Evolutionary conservation across 1,284 basidiomycete species (phyloP).

Genomic region (Tilletia caries): DNA sequence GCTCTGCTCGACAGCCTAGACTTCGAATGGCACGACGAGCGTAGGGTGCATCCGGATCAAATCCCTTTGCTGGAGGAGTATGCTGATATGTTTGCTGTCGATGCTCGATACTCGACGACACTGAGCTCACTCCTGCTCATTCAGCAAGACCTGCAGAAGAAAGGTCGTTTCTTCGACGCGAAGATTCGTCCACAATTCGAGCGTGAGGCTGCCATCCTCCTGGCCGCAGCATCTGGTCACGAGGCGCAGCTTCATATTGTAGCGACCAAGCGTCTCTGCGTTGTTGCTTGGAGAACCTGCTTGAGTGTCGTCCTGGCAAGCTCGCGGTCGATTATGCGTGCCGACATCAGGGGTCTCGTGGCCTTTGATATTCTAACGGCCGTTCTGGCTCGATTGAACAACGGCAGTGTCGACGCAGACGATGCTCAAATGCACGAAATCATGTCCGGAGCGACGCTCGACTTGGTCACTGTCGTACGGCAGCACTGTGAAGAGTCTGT

Average conservation of each 20-base stretch:
- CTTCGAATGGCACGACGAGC: conserved; percentile 79
- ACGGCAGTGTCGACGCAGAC: not conserved
- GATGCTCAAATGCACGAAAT: not conserved
- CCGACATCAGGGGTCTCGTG: conserved; percentile 75
- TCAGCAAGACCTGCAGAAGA: conserved; percentile 12
- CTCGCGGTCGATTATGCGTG: conserved; percentile 58
- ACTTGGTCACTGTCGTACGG: not conserved
- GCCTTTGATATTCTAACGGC: conserved; percentile 81
- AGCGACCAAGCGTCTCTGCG: not conserved
- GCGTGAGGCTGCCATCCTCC: not conserved
- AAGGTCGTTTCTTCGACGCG: conserved; percentile 6
- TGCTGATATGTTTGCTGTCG: not conserved
- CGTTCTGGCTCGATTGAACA: conserved; percentile 54
- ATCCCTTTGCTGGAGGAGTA: conserved; percentile 4
- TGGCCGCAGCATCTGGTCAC: not conserved
- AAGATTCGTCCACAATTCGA: conserved; percentile 9
- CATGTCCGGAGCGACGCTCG: conserved; percentile 3
- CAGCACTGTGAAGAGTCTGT: conserved; percentile 10
- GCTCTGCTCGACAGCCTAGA: conserved; percentile 80
- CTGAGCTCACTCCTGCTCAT: not conserved
- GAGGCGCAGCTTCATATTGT: not conserved
- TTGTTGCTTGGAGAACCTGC: not conserved
- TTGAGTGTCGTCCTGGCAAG: not conserved
- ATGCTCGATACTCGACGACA: not conserved
- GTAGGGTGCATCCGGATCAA: not conserved